Base-by-base conservation (phyloP, 2,329 filamentous ascomycete species). In the Cladophialophora chaetospira region DNA sequence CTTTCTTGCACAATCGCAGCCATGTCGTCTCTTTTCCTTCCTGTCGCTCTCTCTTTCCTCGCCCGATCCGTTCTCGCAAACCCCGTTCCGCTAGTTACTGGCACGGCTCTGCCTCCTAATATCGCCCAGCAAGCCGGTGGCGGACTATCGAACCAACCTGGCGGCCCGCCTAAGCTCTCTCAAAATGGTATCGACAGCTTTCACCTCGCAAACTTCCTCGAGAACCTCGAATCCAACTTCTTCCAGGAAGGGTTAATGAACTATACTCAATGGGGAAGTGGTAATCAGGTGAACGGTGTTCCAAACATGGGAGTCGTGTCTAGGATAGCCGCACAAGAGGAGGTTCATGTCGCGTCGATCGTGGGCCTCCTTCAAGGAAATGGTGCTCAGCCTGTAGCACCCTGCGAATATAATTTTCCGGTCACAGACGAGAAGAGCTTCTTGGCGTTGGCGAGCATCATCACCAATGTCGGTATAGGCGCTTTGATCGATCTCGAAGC, bases 181-280 rank as follows among this genome's bases (percentile, higher is more conserved):
- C 26, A 23, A 21, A 52, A 45, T 48, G 58, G 28, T 10, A 26
- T 60, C 15, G 25, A 42, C 45, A 38, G 55, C 13, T 58, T 67
- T 19, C 64, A 67, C 47, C 15, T 70, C 33, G 68, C 68, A n/a
- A 63, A 66, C 42, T 71, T 69, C 56, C 63, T 71, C 11, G 68
- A 70, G 46, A 65, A 70, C 47, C 59, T 71, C 4, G 68, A 70
- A 49, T 60, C 65, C 1, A 56, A 50, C 17, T 62, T 69, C 23
- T 69, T 69, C 57, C 63, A 65, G 19, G 61, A 65, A 19, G 69
- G 69, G 1, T 66, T 61, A 38, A 55, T 64, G 17, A 67, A 66
- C 40, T 68, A 67, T 46, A 66, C 60, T 13, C 63, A 64, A 44
- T 63, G 58, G 35, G 47, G 68, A 31, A 63, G 65, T 10, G 65